Evolutionary conservation across 257 asterid genomes (phyloP), one percentile per base, ranked within the genome.

Genomic region (Catharanthus roseus): DNA sequence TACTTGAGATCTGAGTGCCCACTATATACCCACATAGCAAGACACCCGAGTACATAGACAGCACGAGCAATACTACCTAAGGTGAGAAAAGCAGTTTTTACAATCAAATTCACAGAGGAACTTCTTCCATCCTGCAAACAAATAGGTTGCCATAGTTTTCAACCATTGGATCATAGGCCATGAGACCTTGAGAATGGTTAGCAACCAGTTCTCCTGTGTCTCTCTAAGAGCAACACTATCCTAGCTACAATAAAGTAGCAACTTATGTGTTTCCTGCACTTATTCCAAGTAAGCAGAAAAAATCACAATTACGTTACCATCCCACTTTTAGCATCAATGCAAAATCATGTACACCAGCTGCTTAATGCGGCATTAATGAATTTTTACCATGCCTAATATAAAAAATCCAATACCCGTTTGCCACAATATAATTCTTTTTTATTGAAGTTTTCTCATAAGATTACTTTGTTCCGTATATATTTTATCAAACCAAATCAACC

Each of bases 71-170:
- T 38, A 21, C 19, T 26, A 26, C 19, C 19, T 64, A 64, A 65
- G 34, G 10, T 21, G 34, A 26, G 18, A 2, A 42, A 24, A n/a
- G 28, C 50, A 36, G 18, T 28, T 38, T 11, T 1, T 3, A 36
- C 19, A 64, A 38, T 64, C 24, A 26, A 64, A 64, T 64, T 63
- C 29, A 63, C 9, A 64, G 49, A 10, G 68, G 50, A 41, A 28
- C 19, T 64, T 64, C 19, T 19, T 58, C 65, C n/a, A 6, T 29
- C 39, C 33, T 2, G 10, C 10, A 8, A 42, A 2, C 10, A 10
- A 42, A 42, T 42, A 10, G 49, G 9, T 9, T 42, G 11, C 11
- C 49, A 9, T 4, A 15, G 10, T 42, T 42, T 42, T 42, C 49
- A 42, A 42, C 0, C 49, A 42, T 42, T 42, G 11, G 13, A n/a